A percentile compares a stretch with the other conserved stretches of the same genome.
Conservation (phyloP, 2,329 filamentous ascomycete genomes). For the Metarhizium rileyi region DNA sequence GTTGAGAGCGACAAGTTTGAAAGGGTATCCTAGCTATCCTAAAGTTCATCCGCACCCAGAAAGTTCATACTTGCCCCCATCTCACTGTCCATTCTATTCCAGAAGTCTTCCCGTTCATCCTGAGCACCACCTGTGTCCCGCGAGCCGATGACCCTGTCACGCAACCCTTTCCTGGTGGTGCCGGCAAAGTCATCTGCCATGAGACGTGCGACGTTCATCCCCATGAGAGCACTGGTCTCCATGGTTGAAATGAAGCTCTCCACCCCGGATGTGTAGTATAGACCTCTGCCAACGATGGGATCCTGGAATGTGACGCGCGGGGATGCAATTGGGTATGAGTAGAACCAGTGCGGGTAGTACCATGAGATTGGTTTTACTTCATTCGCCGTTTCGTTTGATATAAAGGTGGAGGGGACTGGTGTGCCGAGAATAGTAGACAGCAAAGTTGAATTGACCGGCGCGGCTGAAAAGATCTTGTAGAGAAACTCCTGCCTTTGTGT, state of each 20-base stretch:
- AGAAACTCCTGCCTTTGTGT: conserved; percentile 44
- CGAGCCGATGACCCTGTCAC: not conserved
- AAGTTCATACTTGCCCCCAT: conserved; percentile 7
- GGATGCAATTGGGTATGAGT: conserved; percentile 77
- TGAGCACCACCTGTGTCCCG: not conserved
- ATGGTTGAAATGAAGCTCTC: conserved; percentile 95
- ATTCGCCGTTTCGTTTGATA: conserved; percentile 23
- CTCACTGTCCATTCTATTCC: conserved; percentile 11
- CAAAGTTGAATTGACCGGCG: conserved; percentile 41
- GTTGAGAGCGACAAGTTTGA: not conserved
- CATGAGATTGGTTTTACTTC: conserved; percentile 53
- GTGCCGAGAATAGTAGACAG: conserved; percentile 42
- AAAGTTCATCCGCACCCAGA: conserved; percentile 10
- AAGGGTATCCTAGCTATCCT: conserved; percentile 4
- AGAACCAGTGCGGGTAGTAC: conserved; percentile 68
- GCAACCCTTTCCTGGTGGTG: conserved; percentile 4
- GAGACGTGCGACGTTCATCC: conserved; percentile 70
- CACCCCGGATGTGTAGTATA: conserved; percentile 69
- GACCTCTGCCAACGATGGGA: conserved; percentile 51
- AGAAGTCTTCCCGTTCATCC: conserved; percentile 7
- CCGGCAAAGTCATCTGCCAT: conserved; percentile 50
- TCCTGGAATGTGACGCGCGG: conserved; percentile 85
- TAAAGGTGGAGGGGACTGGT: conserved; percentile 33
- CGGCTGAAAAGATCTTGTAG: conserved; percentile 57
- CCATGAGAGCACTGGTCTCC: conserved; percentile 92